Conservation (phyloP, 768 basidiomycete species). For the Mycena pura region DNA sequence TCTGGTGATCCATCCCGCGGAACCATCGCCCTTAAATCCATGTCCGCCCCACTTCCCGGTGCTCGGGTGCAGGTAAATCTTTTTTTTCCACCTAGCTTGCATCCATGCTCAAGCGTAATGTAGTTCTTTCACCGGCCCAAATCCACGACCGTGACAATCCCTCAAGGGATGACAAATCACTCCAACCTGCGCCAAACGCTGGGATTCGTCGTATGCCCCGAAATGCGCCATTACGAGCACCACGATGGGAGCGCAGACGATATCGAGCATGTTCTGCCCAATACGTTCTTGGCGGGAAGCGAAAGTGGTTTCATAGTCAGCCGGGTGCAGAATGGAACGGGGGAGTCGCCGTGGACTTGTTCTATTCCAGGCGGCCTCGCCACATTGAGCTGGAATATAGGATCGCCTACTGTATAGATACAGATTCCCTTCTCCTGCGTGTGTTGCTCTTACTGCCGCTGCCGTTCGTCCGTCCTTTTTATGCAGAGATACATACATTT, state of each 20-base stretch:
- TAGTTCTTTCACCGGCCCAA: constrained; percentile 53
- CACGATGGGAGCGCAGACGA: constrained; percentile 1
- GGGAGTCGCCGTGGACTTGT: constrained; percentile 49
- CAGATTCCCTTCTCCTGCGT: too few relatives aligned
- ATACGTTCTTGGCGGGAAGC: constrained; percentile 54
- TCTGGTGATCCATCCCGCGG: constrained; percentile 79
- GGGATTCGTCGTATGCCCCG: constrained; percentile 28
- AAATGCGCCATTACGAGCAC: constrained; percentile 12
- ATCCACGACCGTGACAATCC: constrained; percentile 13
- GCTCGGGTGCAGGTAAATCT: constrained; percentile 51
- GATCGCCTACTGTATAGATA: too few relatives aligned
- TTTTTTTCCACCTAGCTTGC: neutral
- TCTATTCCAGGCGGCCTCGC: constrained; percentile 44
- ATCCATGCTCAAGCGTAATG: neutral
- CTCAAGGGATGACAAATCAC: neutral
- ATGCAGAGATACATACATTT: too few relatives aligned
- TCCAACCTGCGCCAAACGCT: constrained; percentile 11
- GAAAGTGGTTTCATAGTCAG: constrained; percentile 60
- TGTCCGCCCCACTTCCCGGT: constrained; percentile 57
- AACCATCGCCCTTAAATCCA: constrained; percentile 63
- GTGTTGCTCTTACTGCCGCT: too few relatives aligned
- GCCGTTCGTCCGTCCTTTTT: too few relatives aligned
- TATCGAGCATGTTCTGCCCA: constrained; percentile 27
- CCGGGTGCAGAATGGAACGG: constrained; percentile 14
- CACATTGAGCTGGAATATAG: constrained; percentile 30